Conservation (phyloP, 352 stramenopile species). For the Pythium myriotylum region DNA sequence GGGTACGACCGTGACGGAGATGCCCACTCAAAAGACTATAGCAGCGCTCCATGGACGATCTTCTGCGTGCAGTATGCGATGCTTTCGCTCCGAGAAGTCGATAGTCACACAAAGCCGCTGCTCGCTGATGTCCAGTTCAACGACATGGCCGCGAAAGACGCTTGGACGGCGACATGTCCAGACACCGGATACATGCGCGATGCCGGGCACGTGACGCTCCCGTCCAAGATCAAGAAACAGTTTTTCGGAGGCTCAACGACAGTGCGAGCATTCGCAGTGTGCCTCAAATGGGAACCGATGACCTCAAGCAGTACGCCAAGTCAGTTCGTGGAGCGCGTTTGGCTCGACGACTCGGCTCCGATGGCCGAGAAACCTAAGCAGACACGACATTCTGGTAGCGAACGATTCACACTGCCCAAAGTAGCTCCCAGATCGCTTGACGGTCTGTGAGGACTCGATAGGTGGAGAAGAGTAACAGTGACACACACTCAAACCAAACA, state of each 20-base stretch:
- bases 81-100: conserved; percentile 36
- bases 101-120: conserved; percentile 13
- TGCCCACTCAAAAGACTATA: conserved; percentile 52
- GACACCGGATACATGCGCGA: conserved; percentile 35
- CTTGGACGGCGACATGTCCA: conserved; percentile 29
- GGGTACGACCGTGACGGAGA: conserved; percentile 46
- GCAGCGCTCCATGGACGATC: conserved; percentile 43
- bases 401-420: background rate
- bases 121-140: conserved; percentile 38
- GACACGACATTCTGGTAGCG: background rate
- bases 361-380: conserved; percentile 42
- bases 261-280: conserved; percentile 35
- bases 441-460: too few relatives aligned
- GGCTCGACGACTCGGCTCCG: conserved; percentile 39
- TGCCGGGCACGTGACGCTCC: conserved; percentile 30
- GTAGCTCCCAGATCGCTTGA: background rate
- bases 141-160: conserved; percentile 36
- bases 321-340: conserved; percentile 42
- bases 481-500: too few relatives aligned
- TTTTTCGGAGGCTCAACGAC: conserved; percentile 37
- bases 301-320: conserved; percentile 12
- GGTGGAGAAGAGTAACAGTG: too few relatives aligned
- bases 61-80: conserved; percentile 42
- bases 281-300: conserved; percentile 38
- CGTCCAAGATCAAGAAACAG: conserved; percentile 39